A percentile compares a stretch with the other conserved stretches of the same genome.
Conservation (phyloP, 805 yeast species). For the Debaryomyces hansenii region DNA sequence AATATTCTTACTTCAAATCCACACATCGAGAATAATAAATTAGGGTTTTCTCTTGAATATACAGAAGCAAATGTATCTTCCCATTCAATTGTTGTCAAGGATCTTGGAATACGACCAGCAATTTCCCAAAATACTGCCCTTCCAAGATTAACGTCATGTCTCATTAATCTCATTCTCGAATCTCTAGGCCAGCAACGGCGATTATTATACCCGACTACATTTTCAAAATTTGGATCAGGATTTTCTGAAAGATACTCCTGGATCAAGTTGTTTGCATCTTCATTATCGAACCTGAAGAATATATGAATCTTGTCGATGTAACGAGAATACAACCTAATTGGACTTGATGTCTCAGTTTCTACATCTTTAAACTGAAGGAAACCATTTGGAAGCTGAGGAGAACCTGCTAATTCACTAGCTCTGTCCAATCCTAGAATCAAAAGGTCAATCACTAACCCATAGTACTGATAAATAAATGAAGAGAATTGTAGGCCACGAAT, state of each 20-base stretch:
- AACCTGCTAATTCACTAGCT: constrained; percentile 85
- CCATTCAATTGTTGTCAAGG: constrained; percentile 76
- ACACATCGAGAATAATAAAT: constrained; percentile 83
- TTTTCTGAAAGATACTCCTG: constrained; percentile 77
- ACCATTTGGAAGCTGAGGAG: constrained; percentile 67
- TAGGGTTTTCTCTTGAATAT: constrained; percentile 88
- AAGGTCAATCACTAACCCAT: constrained; percentile 82
- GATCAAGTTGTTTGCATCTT: constrained; percentile 72
- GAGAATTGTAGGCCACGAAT: constrained; percentile 89
- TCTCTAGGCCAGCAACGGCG: constrained; percentile 95
- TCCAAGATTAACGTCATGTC: constrained; percentile 90
- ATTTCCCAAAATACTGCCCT: constrained; percentile 92
- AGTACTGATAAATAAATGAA: constrained; percentile 85
- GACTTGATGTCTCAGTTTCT: constrained; percentile 64
- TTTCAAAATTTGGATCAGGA: constrained; percentile 91
- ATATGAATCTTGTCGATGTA: constrained; percentile 81
- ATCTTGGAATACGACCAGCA: constrained; percentile 71
- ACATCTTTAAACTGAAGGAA: constrained; percentile 67
- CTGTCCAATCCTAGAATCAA: constrained; percentile 81
- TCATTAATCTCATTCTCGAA: constrained; percentile 82
- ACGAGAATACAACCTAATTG: constrained; percentile 78
- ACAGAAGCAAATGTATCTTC: constrained; percentile 80
- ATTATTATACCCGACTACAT: constrained; percentile 81
- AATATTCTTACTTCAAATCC: constrained; percentile 92
- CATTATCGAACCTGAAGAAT: constrained; percentile 69